Evolutionary conservation across 2,329 filamentous ascomycete species (phyloP).

Genomic region (Microsporum canis): DNA sequence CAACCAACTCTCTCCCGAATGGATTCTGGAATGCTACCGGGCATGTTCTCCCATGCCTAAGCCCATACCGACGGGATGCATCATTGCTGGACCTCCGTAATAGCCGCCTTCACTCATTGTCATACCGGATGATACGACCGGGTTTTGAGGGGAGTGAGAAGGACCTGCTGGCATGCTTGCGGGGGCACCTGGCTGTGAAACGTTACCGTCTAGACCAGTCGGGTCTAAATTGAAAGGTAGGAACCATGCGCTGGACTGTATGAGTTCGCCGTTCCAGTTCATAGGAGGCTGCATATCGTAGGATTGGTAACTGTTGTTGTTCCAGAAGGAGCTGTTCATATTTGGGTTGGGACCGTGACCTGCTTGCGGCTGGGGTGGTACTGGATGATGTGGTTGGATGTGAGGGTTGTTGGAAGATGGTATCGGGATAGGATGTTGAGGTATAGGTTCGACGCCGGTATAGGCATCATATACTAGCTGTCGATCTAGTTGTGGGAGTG

Average conservation of each 20-base stretch:
- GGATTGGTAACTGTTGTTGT: slow-evolving; percentile 18
- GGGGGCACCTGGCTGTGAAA: neutral
- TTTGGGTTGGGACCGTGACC: slow-evolving; percentile 5
- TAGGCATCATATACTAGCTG: slow-evolving; percentile 69
- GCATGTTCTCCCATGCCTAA: neutral
- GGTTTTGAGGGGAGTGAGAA: neutral
- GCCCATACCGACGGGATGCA: neutral
- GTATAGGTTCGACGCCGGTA: slow-evolving; percentile 39
- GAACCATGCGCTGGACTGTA: slow-evolving; percentile 63
- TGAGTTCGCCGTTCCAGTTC: slow-evolving; percentile 24
- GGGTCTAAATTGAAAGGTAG: slow-evolving; percentile 87
- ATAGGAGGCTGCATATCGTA: slow-evolving; percentile 13
- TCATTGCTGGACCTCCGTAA: neutral
- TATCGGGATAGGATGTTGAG: slow-evolving; percentile 21
- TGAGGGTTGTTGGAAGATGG: slow-evolving; percentile 3
- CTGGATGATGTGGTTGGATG: slow-evolving; percentile 3
- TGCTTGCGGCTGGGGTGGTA: neutral
- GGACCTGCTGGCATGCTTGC: neutral
- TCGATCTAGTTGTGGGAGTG: slow-evolving; percentile 58
- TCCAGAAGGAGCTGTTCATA: slow-evolving; percentile 24
- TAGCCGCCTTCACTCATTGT: neutral
- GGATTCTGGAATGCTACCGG: neutral
- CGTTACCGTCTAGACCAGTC: slow-evolving; percentile 13
- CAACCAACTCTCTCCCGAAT: neutral
- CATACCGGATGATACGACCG: neutral